Base-by-base conservation (phyloP, 2,329 filamentous ascomycete genomes). In the Colletotrichum lentis region DNA sequence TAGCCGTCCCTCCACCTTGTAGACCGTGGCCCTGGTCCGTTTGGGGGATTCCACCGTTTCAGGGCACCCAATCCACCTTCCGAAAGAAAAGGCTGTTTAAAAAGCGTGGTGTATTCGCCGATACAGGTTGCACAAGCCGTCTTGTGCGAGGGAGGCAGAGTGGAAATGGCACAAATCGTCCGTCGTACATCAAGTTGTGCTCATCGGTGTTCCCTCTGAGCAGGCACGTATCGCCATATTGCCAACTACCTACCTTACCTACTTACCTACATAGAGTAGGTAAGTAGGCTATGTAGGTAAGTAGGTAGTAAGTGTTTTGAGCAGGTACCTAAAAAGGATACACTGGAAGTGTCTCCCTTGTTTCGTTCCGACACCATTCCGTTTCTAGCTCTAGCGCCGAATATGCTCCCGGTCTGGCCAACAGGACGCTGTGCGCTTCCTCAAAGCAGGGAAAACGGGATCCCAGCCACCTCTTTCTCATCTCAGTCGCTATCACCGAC, bases 381-480 rank as follows among this genome's bases (percentile, higher is more conserved):
- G 3, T 18, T 24, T 39, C 5, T 4, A 35, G 47, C 16, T 12
- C 35, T 68, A 59, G 49, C 44, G 35, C 35, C 61, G 31, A 68
- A 16, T 49, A 49, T 60, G 22, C 39, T 56, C 22, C 22, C 53
- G 55, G n/a, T 65, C 55, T 56, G 43, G 50, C 65, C 65, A 68
- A 65, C 62, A 49, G 65, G 43, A 68, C 55, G 65, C 49, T 31
- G 55, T 43, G 54, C 55, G 61, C 49, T 39, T 64, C 60, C 65
- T 65, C 47, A 55, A 68, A 65, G 62, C 65, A 68, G 55, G 65
- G 65, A 65, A 68, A 65, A 65, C 35, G 37, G 22, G 20, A 65
- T 65, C 65, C 72, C 74, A 76, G 72, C 74, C 74, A 75, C 73
- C 74, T 59, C 22, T 59, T 63, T 74, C 43, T 37, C n/a, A 18